Percentiles rank a stretch among this genome's conserved stretches.
These are phyloP conservation scores for Tuctoria greenei DNA, from an alignment of 176 grass and related monocot species.

Conservation along the genomic window DNA sequence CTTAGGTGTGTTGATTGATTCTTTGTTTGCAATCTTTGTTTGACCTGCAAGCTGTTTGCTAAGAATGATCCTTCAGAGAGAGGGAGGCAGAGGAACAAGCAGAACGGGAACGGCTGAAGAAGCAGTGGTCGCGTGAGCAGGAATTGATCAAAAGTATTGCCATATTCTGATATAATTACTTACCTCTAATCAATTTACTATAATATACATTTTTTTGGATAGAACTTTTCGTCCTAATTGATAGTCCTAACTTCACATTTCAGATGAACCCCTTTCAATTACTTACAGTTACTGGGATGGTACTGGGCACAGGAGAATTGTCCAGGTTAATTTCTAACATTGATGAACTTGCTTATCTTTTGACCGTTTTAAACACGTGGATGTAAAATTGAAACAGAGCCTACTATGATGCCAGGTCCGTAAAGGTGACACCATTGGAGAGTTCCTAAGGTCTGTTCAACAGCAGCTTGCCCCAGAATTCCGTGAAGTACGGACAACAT, in stretches of 20 bases:
- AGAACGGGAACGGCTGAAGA: conserved; percentile 77
- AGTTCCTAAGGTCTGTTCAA: conserved; percentile 92
- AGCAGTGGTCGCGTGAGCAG: conserved; percentile 87
- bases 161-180: conserved; percentile 23
- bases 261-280: conserved; percentile 90
- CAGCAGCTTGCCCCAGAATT: conserved; percentile 98
- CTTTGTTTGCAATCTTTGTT: conserved; percentile 41
- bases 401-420: conserved; percentile 51
- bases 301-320: conserved; percentile 82
- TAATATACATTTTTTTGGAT: conserved; percentile 18
- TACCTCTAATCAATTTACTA: conserved; percentile 11
- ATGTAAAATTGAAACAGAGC: conserved; percentile 28
- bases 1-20: conserved; percentile 28
- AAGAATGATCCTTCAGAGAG: conserved; percentile 97
- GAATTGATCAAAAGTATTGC: conserved; percentile 89
- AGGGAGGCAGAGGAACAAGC: conserved; percentile 97
- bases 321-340: conserved; percentile 57
- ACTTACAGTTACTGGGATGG: conserved; percentile 99
- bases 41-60: conserved; percentile 63
- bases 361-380: not conserved
- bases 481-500: conserved; percentile 94
- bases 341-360: conserved; percentile 8
- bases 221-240: conserved; percentile 19
- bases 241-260: conserved; percentile 25
- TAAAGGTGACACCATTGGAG: conserved; percentile 92